Evolutionary conservation across 2,329 filamentous ascomycete genomes (phyloP).

Genomic region (Orbilia blumenaviensis): DNA sequence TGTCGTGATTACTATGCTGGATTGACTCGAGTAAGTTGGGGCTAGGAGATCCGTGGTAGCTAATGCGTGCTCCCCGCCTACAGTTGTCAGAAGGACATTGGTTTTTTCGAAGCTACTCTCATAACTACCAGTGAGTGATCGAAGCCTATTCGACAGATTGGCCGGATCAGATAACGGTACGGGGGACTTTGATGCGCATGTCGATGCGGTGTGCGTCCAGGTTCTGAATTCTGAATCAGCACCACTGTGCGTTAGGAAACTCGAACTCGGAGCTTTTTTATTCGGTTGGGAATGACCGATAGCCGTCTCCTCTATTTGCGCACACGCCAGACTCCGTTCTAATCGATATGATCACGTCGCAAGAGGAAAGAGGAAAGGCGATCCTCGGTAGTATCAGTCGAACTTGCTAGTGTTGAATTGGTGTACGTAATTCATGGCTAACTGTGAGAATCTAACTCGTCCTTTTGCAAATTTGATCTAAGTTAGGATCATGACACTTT

Average conservation of each 20-base stretch:
- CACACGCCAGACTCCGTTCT: not conserved
- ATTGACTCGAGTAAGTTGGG: not conserved
- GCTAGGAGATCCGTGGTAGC: not conserved
- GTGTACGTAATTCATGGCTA: constrained; percentile 17
- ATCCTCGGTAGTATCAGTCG: constrained; percentile 12
- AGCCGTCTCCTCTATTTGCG: not conserved
- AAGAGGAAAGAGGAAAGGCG: constrained; percentile 19
- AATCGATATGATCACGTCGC: constrained; percentile 12
- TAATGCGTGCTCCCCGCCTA: not conserved
- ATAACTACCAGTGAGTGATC: not conserved
- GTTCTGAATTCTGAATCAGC: not conserved
- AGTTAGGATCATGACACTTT: constrained; percentile 4
- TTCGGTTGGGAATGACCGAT: not conserved
- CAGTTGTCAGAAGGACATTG: not conserved
- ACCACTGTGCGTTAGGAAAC: constrained; percentile 23
- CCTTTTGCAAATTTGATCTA: not conserved
- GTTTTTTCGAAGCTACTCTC: not conserved
- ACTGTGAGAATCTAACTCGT: not conserved
- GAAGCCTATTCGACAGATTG: not conserved
- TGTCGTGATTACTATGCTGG: not conserved
- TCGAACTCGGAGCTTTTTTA: constrained; percentile 9
- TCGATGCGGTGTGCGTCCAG: constrained; percentile 21
- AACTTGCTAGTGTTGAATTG: not conserved
- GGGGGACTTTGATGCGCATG: not conserved
- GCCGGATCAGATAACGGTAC: constrained; percentile 24